Base-by-base conservation (phyloP, 306 rosid genomes). In the Cyamopsis tetragonoloba region DNA sequence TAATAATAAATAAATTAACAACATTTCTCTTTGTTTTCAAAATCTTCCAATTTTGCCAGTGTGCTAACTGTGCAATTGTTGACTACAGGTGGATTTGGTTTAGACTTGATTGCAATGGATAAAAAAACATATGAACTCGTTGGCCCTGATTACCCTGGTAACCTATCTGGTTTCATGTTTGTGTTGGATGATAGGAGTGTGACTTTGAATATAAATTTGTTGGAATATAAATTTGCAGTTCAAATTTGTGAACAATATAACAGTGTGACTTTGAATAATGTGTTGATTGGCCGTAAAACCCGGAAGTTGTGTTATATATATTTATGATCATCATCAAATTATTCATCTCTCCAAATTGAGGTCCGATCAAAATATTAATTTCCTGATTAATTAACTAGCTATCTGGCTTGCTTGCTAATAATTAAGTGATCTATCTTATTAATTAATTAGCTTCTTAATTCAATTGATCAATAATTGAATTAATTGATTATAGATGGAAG, bases 171-270 rank as follows among this genome's bases (percentile, higher is more conserved):
- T 93, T 68, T 95, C 97, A 6, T 75, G 97, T 37, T 75, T 93
- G 84, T 81, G 82, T 74, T 93, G 99, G 99, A 90, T 93, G 99
- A 86, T 83, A 15, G 92, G 95, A n/a, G n/a, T n/a, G n/a, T n/a
- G n/a, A n/a, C n/a, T n/a, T n/a, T n/a, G n/a, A n/a, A n/a, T n/a
- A n/a, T n/a, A n/a, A n/a, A n/a, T n/a, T n/a, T n/a, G 80, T 87
- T 95, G 98, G 98, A 92, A 81, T 92, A 82, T 78, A 80, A 57
- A 47, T 84, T 87, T 73, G 93, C 82, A 3, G 62, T 82, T 63
- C 93, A 85, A 68, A 73, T 92, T 28, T 86, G 96, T 75, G 96
- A 81, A 67, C 95, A 89, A 41, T 87, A 77, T 78, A 55, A 96
- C 3, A 84, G 87, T 81, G 24, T 58, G 81, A 84, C 77, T 32